These are phyloP conservation scores for Paecilomyces sp. DNA, from an alignment of 2,329 filamentous ascomycete genomes.

Conservation along the genomic window DNA sequence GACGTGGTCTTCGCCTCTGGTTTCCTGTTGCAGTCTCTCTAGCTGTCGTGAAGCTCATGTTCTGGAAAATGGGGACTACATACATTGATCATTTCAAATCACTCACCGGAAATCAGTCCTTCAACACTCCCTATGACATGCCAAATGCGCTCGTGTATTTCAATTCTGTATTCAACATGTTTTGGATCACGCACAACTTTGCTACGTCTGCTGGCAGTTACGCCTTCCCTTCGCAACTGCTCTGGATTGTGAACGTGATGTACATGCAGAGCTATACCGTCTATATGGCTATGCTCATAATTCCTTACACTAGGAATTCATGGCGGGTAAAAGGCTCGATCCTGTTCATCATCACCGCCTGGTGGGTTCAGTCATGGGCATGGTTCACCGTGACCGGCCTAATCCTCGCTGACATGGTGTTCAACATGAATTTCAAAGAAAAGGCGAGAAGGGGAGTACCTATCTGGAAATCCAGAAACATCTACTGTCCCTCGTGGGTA, in stretches of 20 bases:
- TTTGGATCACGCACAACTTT: slow-evolving; percentile 37
- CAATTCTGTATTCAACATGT: slow-evolving; percentile 42
- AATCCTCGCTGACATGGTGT: slow-evolving; percentile 32
- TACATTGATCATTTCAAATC: slow-evolving; percentile 33
- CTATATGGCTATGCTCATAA: slow-evolving; percentile 42
- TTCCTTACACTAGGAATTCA: slow-evolving; percentile 34
- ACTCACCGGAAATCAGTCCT: slow-evolving; percentile 29
- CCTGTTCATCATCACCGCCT: slow-evolving; percentile 37
- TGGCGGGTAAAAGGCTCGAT: slow-evolving; percentile 35
- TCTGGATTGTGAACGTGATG: slow-evolving; percentile 41
- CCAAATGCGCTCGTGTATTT: slow-evolving; percentile 36
- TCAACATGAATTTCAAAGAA: slow-evolving; percentile 34
- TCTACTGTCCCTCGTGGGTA: slow-evolving; percentile 23
- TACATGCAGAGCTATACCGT: slow-evolving; percentile 43
- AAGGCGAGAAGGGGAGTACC: slow-evolving; percentile 15
- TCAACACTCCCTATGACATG: slow-evolving; percentile 24
- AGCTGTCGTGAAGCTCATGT: slow-evolving; percentile 31
- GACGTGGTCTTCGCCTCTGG: slow-evolving; percentile 35
- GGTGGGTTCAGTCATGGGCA: slow-evolving; percentile 41
- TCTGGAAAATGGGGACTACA: slow-evolving; percentile 20
- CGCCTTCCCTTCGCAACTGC: slow-evolving; percentile 38
- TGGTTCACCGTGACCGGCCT: slow-evolving; percentile 40
- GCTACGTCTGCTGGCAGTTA: slow-evolving; percentile 32
- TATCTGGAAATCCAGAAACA: slow-evolving; percentile 5
- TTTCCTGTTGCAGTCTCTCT: slow-evolving; percentile 35